Base-by-base conservation (phyloP, 306 rosid species). In the Sphenostylis stenocarpa region DNA sequence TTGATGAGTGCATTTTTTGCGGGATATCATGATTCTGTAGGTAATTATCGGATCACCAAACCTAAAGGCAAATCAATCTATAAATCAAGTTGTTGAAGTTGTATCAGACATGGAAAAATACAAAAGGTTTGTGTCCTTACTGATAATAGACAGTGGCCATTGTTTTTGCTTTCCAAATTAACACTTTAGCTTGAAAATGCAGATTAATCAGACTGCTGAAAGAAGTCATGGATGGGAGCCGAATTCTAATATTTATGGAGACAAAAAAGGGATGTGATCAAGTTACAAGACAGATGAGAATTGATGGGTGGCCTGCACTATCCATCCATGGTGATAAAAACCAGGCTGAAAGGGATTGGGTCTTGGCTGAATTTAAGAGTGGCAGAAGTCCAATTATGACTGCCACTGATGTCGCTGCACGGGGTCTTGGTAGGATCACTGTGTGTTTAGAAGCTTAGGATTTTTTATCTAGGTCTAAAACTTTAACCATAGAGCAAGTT, bases 331-430 rank as follows among this genome's bases (percentile, higher is more conserved):
- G 98, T 79, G 98, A 95, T 88, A 95, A 95, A 87, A 95, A 84
- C 82, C 97, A 95, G 90, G 36, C 92, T 0, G 98, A 95, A 86
- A 90, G 98, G 79, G 98, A 95, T 79, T 95, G 97, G 98, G 98
- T 95, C 75, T 85, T 95, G 81, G 88, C 98, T 74, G 98, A 95
- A 82, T 95, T 95, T 92, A 95, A 92, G 86, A 89, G 92, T 90
- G 98, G 98, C 84, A 85, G 97, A 86, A 92, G 93, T 84, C 97
- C 92, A 67, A 84, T 95, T 83, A 95, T 95, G 98, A 92, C 97
- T 83, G 98, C 98, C 95, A 95, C 98, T 77, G 98, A 95, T 91
- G 98, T 95, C 87, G 98, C 98, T 84, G 98, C 98, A 0, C 94
- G 98, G 81, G 98, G 98, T 88, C 97, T 95, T 90, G 98, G 98